Conservation (phyloP, 176 grass and related monocot species). For the Tillandsia leiboldiana region DNA sequence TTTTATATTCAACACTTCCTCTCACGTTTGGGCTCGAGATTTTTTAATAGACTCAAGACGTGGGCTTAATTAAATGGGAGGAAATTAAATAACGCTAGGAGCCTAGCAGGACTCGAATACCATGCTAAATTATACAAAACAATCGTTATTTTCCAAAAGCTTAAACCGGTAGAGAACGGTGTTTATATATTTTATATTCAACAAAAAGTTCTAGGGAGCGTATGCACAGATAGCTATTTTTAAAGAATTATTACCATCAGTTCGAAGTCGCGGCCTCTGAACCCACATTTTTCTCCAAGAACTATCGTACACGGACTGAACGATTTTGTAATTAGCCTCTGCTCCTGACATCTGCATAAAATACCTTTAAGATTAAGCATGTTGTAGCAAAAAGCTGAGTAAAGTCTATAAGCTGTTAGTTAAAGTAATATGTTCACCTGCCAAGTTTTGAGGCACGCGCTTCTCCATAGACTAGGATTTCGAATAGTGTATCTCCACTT, state of each 20-base stretch:
- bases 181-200: no score
- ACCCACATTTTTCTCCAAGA: constrained; percentile 99
- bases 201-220: no score
- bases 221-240: no score
- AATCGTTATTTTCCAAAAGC: no score
- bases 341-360: constrained; percentile 49
- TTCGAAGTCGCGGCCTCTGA: constrained; percentile 65
- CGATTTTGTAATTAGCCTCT: constrained; percentile 64
- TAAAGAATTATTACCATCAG: constrained; percentile 43
- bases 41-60: no score
- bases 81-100: no score
- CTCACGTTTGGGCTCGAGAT: no score
- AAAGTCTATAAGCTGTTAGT: constrained; percentile 13
- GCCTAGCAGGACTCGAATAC: no score
- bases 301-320: constrained; percentile 50
- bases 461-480: constrained; percentile 74
- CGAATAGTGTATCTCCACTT: constrained; percentile 88
- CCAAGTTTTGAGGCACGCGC: constrained; percentile 77
- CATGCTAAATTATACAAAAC: no score
- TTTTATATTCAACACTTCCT: no score
- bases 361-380: constrained; percentile 19
- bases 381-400: constrained; percentile 6
- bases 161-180: no score
- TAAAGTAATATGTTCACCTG: constrained; percentile 37
- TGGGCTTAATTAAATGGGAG: no score